A percentile compares a stretch with the other conserved stretches of the same genome.
These are phyloP conservation scores for Toxoplasma gondii DNA, from an alignment of 169 alveolate species.

Conservation along the genomic window DNA sequence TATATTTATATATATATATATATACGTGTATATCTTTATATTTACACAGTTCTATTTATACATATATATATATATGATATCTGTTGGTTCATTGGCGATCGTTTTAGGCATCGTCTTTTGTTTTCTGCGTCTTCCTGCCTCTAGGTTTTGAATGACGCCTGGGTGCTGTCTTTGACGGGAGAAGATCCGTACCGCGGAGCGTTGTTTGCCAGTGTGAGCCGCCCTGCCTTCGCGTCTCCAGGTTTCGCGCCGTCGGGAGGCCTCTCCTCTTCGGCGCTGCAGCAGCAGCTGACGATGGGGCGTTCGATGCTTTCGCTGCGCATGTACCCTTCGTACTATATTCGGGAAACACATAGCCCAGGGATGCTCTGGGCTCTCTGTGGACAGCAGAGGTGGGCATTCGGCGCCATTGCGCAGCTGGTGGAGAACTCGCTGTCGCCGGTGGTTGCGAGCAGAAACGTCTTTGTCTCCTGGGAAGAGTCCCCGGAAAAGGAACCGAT, in stretches of 20 bases:
- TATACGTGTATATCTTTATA: too few relatives aligned
- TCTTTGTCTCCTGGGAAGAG: constrained; percentile 56
- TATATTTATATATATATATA: too few relatives aligned
- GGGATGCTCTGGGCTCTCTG: constrained; percentile 69
- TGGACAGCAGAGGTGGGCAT: constrained; percentile 67
- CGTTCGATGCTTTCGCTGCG: constrained; percentile 63
- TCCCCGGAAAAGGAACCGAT: constrained; percentile 68
- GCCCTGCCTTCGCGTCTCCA: background rate
- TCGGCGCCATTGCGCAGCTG: constrained; percentile 67
- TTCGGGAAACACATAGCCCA: constrained; percentile 68
- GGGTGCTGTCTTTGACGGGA: constrained; percentile 68
- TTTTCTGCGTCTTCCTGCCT: background rate
- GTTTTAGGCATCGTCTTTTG: too few relatives aligned
- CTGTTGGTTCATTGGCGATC: too few relatives aligned
- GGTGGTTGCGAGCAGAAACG: constrained; percentile 64
- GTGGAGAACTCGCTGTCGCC: constrained; percentile 68
- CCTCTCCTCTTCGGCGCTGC: background rate
- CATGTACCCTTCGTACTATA: constrained; percentile 63
- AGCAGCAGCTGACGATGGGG: constrained; percentile 54
- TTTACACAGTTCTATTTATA: too few relatives aligned
- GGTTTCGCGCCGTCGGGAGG: background rate
- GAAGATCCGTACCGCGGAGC: constrained; percentile 67
- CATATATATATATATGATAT: too few relatives aligned
- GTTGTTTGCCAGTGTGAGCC: constrained; percentile 51
- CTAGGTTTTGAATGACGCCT: constrained; percentile 65